Conservation (phyloP, 345 rosid genomes). For the Erodium maritimum region DNA sequence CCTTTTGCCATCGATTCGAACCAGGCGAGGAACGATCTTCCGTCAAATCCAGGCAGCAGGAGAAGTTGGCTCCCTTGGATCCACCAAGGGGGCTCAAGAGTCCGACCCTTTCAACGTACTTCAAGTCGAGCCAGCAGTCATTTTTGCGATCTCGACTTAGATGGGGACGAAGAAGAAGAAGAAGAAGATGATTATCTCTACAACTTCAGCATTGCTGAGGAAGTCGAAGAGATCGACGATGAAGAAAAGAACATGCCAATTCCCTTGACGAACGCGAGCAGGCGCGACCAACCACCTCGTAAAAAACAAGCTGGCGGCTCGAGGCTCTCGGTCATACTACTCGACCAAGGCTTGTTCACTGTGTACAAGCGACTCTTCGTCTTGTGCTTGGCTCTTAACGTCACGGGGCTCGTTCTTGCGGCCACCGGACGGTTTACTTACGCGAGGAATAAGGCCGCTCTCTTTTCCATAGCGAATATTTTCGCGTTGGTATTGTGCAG, state of each 20-base stretch:
- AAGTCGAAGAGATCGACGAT: slow-evolving; percentile 5
- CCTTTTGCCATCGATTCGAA: slow-evolving; percentile 22
- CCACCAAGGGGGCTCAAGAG: slow-evolving; percentile 23
- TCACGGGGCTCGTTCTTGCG: slow-evolving; percentile 42
- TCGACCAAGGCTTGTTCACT: slow-evolving; percentile 72
- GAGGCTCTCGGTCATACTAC: slow-evolving; percentile 53
- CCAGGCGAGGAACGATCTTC: slow-evolving; percentile 3
- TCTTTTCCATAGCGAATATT: slow-evolving; percentile 61
- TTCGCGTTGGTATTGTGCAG: slow-evolving; percentile 58
- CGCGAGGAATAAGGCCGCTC: slow-evolving; percentile 52
- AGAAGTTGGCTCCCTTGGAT: slow-evolving; percentile 25
- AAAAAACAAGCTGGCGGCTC: slow-evolving; percentile 28
- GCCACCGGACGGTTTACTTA: slow-evolving; percentile 50
- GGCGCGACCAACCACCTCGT: slow-evolving; percentile 11
- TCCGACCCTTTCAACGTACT: slow-evolving; percentile 30
- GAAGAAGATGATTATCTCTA: slow-evolving; percentile 7
- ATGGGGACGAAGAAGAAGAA: slow-evolving; percentile 14
- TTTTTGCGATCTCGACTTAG: slow-evolving; percentile 53
- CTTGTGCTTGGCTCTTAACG: slow-evolving; percentile 30
- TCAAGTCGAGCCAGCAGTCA: slow-evolving; percentile 53
- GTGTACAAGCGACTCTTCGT: slow-evolving; percentile 67
- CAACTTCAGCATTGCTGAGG: too few species aligned
- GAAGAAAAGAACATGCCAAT: slow-evolving; percentile 8
- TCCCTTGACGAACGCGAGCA: too few species aligned
- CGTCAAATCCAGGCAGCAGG: slow-evolving; percentile 1